Evolutionary conservation across 257 asterid species (phyloP), one percentile per base, ranked within the genome.

Genomic region (Solanum commersonii): DNA sequence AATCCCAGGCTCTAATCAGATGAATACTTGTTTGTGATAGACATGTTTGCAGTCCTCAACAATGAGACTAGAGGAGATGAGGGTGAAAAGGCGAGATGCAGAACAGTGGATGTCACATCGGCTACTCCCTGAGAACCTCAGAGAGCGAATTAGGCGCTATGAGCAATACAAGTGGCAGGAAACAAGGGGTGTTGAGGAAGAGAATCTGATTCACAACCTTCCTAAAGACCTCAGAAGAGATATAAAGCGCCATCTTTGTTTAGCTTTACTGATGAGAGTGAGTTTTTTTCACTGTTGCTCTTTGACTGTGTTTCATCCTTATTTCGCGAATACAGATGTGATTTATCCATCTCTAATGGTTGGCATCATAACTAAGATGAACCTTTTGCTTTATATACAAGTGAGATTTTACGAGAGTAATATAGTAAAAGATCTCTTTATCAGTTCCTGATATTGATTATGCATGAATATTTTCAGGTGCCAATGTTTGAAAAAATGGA

Each of bases 51-150:
- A 97, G 91, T 95, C 99, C 22, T 94, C 99, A 20, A 97, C 99
- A 8, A 84, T 94, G 87, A 92, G 99, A 89, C 91, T 97, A 59
- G 99, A 97, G 93, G 98, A 97, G 91, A 97, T 97, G 99, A 92
- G 99, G 91, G 98, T 97, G 86, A 97, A 96, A 92, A 91, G 98
- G 89, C 96, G 98, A 85, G 99, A 97, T 88, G 98, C 98, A 8
- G 99, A 97, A 91, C 99, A 97, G 87, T 96, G 98, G 99, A 97
- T 97, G 99, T 89, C 99, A 67, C 99, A 97, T 84, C 98, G 98
- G 25, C 89, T 96, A 87, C 99, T 97, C 86, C 98, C 99, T 4
- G 98, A 97, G 33, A 92, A 84, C 89, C 86, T 97, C 84, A 91
- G 93, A 91, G 95, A 92, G 90, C 93, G 99, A 73, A 96, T 97